Evolutionary conservation across 495 filamentous ascomycete species (phyloP).

Genomic region (Astrocystis sublimbata): DNA sequence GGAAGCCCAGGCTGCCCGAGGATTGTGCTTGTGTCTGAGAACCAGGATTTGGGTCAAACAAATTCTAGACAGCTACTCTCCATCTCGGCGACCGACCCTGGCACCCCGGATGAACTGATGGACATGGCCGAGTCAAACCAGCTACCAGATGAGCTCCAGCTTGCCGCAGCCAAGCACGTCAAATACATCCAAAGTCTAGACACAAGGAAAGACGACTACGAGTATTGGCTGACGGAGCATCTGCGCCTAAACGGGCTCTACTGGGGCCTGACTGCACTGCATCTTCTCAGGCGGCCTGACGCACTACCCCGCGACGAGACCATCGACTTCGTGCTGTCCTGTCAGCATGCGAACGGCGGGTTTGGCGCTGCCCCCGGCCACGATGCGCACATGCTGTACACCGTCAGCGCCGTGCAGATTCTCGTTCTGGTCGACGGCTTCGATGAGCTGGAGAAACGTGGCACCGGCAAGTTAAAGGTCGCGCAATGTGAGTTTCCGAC

Average conservation of each 20-base stretch:
- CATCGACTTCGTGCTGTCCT: constrained; percentile 89
- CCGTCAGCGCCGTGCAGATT: constrained; percentile 90
- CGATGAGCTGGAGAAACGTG: constrained; percentile 71
- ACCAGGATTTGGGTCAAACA: not conserved
- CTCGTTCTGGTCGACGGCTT: constrained; percentile 81
- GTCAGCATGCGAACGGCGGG: constrained; percentile 82
- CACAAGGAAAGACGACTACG: constrained; percentile 86
- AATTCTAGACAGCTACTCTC: not conserved
- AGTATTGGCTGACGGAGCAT: constrained; percentile 97
- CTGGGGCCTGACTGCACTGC: constrained; percentile 89
- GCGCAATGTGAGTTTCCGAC: constrained; percentile 63
- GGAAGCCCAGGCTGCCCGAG: too few relatives aligned
- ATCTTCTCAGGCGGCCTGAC: constrained; percentile 78
- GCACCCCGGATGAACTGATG: not conserved
- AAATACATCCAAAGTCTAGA: constrained; percentile 92
- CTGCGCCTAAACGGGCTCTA: constrained; percentile 93
- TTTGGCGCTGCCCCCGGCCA: constrained; percentile 94
- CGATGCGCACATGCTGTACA: constrained; percentile 94
- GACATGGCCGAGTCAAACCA: constrained; percentile 33
- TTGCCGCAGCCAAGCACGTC: constrained; percentile 77
- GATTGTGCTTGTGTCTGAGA: not conserved
- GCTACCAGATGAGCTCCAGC: constrained; percentile 61
- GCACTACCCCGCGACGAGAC: constrained; percentile 78
- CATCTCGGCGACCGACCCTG: too few relatives aligned
- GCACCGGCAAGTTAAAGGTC: constrained; percentile 69